These are phyloP conservation scores for Citrus glauca DNA, from an alignment of 345 rosid genomes.

Conservation along the genomic window DNA sequence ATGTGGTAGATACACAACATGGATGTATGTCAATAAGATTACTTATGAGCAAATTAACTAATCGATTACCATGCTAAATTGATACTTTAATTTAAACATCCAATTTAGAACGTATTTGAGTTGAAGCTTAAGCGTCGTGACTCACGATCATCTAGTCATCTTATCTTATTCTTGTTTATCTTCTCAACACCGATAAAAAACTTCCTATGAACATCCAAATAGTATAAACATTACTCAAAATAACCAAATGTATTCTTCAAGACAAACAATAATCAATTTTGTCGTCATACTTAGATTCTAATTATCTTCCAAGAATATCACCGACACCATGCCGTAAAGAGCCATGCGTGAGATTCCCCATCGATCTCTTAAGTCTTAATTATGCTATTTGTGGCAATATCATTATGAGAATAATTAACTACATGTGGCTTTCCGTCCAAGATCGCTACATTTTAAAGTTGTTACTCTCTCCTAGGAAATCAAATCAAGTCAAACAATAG, in stretches of 20 bases:
- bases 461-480: not conserved
- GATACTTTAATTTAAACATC: not conserved
- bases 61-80: not conserved
- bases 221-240: not conserved
- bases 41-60: too few species aligned
- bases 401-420: not conserved
- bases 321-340: not conserved
- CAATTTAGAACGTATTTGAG: not conserved
- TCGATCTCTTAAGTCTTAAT: not conserved
- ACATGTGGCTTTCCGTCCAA: conserved; percentile 7
- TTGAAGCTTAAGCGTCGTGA: not conserved
- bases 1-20: too few species aligned
- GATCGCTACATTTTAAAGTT: not conserved
- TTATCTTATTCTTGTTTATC: not conserved
- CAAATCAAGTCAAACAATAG: not conserved
- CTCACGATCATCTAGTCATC: not conserved
- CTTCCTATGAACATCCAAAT: not conserved
- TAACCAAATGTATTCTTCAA: not conserved
- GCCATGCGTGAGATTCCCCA: not conserved
- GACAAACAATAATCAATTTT: not conserved
- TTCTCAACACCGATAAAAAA: not conserved
- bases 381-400: not conserved
- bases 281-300: not conserved
- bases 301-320: not conserved
- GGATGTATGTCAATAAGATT: too few species aligned